Evolutionary conservation across 805 yeast genomes (phyloP).

Genomic region (Nakazawaea wickerhamii): DNA sequence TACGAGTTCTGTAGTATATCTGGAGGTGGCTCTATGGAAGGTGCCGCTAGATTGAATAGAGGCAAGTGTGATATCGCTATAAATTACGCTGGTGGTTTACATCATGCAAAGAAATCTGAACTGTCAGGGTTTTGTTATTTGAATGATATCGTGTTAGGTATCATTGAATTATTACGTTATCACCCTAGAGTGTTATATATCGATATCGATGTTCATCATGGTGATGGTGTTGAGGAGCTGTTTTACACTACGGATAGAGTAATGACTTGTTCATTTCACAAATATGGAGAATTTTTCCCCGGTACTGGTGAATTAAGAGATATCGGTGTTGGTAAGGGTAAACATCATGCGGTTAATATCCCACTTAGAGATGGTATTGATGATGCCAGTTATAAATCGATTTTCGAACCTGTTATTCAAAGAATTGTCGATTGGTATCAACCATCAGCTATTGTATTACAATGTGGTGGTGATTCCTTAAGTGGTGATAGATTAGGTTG

Average conservation of each 20-base stretch:
- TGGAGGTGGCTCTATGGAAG: conserved; percentile 89
- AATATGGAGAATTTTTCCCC: conserved; percentile 90
- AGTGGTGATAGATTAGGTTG: conserved; percentile 96
- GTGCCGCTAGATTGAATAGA: conserved; percentile 74
- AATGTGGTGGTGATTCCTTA: conserved; percentile 97
- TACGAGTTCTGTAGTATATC: conserved; percentile 73
- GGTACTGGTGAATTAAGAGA: conserved; percentile 88
- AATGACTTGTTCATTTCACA: conserved; percentile 87
- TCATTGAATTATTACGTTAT: conserved; percentile 69
- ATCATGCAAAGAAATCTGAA: conserved; percentile 86
- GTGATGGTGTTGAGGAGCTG: conserved; percentile 95
- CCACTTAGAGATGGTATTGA: conserved; percentile 93
- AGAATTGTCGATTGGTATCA: conserved; percentile 80
- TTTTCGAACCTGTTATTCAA: conserved; percentile 84
- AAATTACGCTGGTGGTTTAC: conserved; percentile 91
- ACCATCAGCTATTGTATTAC: conserved; percentile 95
- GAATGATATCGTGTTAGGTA: conserved; percentile 84
- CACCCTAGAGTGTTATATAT: conserved; percentile 84
- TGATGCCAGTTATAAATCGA: conserved; percentile 77
- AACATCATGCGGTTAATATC: conserved; percentile 77
- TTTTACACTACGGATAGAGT: conserved; percentile 89
- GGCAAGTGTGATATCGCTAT: conserved; percentile 89
- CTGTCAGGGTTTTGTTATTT: conserved; percentile 90
- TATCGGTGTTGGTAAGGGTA: conserved; percentile 79
- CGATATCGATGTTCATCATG: conserved; percentile 90